phyloP scores from a whole-genome alignment of 164 flowering plant genomes.

The Dillenia suffruticosa region DNA sequence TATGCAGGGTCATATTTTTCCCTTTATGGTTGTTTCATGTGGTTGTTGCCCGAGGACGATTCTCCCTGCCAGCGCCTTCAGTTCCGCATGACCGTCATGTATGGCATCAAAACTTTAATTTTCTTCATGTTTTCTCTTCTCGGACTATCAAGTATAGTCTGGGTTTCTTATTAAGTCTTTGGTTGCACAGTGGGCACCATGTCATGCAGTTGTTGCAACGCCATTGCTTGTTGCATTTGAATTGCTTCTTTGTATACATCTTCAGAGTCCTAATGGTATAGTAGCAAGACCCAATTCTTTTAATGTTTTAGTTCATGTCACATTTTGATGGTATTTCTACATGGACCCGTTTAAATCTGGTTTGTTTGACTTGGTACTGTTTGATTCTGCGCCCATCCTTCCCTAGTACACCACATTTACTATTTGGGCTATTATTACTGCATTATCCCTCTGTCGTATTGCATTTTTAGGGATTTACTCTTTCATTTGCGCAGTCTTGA shows the following conservation, averaged over 20 bases:
- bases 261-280: conserved; percentile 76
- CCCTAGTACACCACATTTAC: no score
- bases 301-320: no score
- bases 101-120: conserved; percentile 13
- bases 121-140: no score
- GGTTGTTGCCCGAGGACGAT: conserved; percentile 84
- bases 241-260: conserved; percentile 84
- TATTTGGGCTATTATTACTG: no score
- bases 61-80: conserved; percentile 90
- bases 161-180: not conserved
- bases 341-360: no score
- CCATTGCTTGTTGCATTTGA: conserved; percentile 89
- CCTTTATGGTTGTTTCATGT: conserved; percentile 89
- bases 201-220: conserved; percentile 84
- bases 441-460: no score
- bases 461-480: no score
- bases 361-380: no score
- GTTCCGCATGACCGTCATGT: conserved; percentile 87
- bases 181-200: conserved; percentile 90
- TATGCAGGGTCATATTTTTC: conserved; percentile 62
- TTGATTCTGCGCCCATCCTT: no score
- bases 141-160: no score
- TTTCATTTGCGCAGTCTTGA: conserved; percentile 16
- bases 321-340: no score
- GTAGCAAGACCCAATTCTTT: not conserved